Conservation (phyloP, 441 rosid genomes). For the Syzygium syzygioides region DNA sequence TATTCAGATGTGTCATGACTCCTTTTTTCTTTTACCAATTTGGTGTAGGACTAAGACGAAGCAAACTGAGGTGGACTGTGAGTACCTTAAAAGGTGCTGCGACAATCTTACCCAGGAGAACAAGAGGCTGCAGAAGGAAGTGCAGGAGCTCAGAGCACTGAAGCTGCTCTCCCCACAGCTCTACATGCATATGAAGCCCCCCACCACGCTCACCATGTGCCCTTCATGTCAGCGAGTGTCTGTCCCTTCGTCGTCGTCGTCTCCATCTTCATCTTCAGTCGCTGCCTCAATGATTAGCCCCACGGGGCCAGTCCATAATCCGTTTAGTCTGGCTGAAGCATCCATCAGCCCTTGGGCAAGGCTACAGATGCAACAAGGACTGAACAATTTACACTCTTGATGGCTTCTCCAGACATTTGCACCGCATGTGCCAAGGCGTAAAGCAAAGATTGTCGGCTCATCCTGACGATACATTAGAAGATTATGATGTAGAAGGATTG, state of each 20-base stretch:
- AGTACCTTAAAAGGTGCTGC: conserved; percentile 25
- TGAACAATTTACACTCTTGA: neutral
- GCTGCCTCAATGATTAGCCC: neutral
- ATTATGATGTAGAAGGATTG: neutral
- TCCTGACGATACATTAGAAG: neutral
- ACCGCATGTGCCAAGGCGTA: neutral
- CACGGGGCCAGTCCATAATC: neutral
- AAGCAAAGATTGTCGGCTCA: neutral
- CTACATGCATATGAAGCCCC: conserved; percentile 24
- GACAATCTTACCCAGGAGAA: conserved; percentile 26
- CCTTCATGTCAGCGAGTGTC: conserved; percentile 31
- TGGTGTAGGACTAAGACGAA: conserved; percentile 24
- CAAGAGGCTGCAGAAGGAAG: conserved; percentile 26
- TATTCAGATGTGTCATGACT: neutral
- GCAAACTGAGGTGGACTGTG: conserved; percentile 34
- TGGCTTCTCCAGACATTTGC: neutral
- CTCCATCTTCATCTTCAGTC: neutral
- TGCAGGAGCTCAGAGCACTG: conserved; percentile 27
- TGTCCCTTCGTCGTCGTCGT: neutral
- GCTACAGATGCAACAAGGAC: neutral
- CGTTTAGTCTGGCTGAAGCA: neutral
- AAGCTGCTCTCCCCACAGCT: conserved; percentile 17
- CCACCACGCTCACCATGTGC: conserved; percentile 43
- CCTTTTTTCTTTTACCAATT: neutral
- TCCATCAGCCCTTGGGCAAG: neutral